Evolutionary conservation across 495 filamentous ascomycete genomes (phyloP).

Genomic region (Arthonia radiata): DNA sequence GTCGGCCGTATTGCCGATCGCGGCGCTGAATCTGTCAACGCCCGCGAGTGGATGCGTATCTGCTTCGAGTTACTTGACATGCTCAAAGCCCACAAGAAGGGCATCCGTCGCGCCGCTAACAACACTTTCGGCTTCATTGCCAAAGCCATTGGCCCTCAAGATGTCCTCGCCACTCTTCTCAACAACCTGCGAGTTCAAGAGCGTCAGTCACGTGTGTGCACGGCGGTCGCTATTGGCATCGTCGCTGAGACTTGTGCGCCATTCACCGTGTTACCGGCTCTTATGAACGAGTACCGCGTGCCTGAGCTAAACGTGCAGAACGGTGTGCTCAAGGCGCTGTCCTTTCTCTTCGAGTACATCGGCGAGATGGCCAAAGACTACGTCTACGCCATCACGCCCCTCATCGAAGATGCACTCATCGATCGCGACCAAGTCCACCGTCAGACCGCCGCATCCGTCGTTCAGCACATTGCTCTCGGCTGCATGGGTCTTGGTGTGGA

Average conservation of each 20-base stretch:
- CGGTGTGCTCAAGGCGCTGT: constrained; percentile 88
- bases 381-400: constrained; percentile 91
- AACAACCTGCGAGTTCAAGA: constrained; percentile 96
- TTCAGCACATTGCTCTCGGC: constrained; percentile 91
- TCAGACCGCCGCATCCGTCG: constrained; percentile 84
- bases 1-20: constrained; percentile 97
- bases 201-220: constrained; percentile 93
- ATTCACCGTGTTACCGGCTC: constrained; percentile 91
- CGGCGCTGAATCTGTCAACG: constrained; percentile 84
- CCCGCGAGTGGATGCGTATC: constrained; percentile 98
- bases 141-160: constrained; percentile 94
- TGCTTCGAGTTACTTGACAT: constrained; percentile 98
- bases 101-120: constrained; percentile 93
- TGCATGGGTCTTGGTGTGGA: constrained; percentile 95
- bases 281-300: constrained; percentile 99
- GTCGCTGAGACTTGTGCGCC: constrained; percentile 99
- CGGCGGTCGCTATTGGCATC: constrained; percentile 95
- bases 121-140: constrained; percentile 99
- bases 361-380: constrained; percentile 99
- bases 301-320: constrained; percentile 98
- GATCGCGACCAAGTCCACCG: constrained; percentile 97
- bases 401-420: constrained; percentile 91
- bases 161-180: constrained; percentile 84
- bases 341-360: constrained; percentile 97
- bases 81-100: constrained; percentile 99